These are phyloP conservation scores for Chimonanthus praecox DNA, from an alignment of 164 flowering plant genomes.

Conservation along the genomic window DNA sequence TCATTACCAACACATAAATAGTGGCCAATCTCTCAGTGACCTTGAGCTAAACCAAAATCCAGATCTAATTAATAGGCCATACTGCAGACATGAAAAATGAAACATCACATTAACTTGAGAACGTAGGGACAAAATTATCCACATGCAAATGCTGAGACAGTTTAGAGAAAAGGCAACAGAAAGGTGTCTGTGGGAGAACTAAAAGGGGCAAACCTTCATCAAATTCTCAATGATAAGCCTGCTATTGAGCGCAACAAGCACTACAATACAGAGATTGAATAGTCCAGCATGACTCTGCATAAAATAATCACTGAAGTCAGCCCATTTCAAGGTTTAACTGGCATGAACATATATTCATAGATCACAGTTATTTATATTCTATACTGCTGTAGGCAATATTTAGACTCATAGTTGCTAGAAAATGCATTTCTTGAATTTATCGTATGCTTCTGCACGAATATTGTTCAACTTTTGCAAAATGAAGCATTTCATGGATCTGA, in stretches of 20 bases:
- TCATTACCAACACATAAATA: conserved; percentile 88
- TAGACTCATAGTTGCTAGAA: too few relatives aligned
- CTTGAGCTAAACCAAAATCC: conserved; percentile 93
- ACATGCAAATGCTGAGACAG: background rate
- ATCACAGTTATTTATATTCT: too few relatives aligned
- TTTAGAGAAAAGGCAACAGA: background rate
- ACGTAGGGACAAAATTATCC: background rate
- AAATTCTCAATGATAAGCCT: conserved; percentile 91
- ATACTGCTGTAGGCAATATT: too few relatives aligned
- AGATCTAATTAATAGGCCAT: conserved; percentile 75
- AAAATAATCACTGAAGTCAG: conserved; percentile 10
- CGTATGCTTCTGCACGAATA: too few relatives aligned
- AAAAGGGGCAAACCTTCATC: conserved; percentile 71
- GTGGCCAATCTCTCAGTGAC: conserved; percentile 93
- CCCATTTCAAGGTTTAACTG: too few relatives aligned
- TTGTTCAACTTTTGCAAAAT: too few relatives aligned
- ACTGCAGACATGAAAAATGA: conserved; percentile 47
- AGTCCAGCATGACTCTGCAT: conserved; percentile 96
- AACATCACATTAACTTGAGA: conserved; percentile 4
- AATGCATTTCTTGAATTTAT: too few relatives aligned
- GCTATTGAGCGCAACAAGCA: conserved; percentile 93
- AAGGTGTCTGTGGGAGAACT: background rate
- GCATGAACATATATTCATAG: too few relatives aligned
- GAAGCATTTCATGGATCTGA: too few relatives aligned
- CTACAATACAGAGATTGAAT: conserved; percentile 87